Conservation (phyloP, 441 rosid species). For the Theobroma grandiflorum region DNA sequence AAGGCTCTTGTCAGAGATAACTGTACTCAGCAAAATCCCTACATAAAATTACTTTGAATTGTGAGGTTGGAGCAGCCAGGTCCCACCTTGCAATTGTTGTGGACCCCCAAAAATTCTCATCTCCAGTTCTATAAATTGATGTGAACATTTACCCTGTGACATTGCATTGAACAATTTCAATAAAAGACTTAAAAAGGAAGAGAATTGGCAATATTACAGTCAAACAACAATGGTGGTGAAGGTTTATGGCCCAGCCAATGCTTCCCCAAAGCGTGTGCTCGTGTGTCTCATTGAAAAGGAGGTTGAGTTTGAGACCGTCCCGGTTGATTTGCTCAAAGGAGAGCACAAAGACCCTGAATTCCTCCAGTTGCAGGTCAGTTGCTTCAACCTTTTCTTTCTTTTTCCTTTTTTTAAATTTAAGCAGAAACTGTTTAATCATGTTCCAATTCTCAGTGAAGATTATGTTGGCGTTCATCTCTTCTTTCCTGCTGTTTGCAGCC, state of each 20-base stretch:
- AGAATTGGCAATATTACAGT: background rate
- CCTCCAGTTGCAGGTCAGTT: slow-evolving; percentile 32
- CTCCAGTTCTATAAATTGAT: background rate
- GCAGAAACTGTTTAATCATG: too few relatives aligned
- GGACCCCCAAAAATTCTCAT: background rate
- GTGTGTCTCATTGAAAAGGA: slow-evolving; percentile 65
- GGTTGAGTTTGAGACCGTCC: slow-evolving; percentile 55
- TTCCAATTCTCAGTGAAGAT: background rate
- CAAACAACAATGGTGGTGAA: slow-evolving; percentile 58
- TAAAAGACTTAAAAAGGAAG: background rate
- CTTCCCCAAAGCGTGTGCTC: slow-evolving; percentile 57
- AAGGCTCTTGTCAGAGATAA: too few relatives aligned
- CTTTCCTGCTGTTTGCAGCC: slow-evolving; percentile 35
- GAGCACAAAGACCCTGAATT: slow-evolving; percentile 52
- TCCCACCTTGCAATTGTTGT: background rate
- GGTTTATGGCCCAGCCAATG: slow-evolving; percentile 67
- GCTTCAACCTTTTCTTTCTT: background rate
- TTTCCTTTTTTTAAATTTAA: background rate
- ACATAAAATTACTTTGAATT: too few relatives aligned
- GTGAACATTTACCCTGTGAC: background rate
- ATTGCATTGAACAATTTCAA: background rate
- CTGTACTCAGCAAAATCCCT: too few relatives aligned
- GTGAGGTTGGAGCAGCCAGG: background rate
- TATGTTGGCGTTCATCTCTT: background rate
- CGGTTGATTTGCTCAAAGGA: slow-evolving; percentile 64